Percentiles rank a stretch among this genome's conserved stretches.
phyloP scores from a whole-genome alignment of 2,329 filamentous ascomycete species.

The Ceratocystis smalleyi region DNA sequence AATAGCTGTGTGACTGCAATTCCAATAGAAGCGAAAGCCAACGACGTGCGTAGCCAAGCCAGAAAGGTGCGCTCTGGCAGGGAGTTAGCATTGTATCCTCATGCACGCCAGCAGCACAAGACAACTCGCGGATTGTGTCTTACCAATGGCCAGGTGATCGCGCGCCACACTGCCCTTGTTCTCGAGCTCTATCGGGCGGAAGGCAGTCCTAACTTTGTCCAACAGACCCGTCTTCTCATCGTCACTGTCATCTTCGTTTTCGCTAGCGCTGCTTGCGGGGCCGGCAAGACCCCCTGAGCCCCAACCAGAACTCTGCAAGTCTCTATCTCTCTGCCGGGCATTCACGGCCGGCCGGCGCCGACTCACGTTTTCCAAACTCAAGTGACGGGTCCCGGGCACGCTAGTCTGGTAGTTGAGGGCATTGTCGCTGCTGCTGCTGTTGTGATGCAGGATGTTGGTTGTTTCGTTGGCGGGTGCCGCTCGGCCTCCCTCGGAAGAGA shows the following conservation, averaged over 20 bases:
- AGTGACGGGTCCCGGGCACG: neutral
- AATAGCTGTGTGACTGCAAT: constrained; percentile 76
- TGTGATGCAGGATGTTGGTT: constrained; percentile 12
- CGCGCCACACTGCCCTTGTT: constrained; percentile 74
- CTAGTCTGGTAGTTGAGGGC: constrained; percentile 14
- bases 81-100: neutral
- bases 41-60: constrained; percentile 68
- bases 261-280: neutral
- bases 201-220: constrained; percentile 18
- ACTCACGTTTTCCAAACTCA: neutral
- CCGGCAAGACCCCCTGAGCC: neutral
- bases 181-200: constrained; percentile 57
- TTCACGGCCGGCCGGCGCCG: constrained; percentile 3
- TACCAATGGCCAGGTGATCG: constrained; percentile 67
- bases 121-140: neutral
- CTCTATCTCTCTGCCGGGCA: neutral
- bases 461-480: constrained; percentile 13
- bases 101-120: neutral
- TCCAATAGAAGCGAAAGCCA: constrained; percentile 68
- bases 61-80: constrained; percentile 62
- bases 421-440: neutral
- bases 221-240: constrained; percentile 5
- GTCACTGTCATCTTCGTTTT: constrained; percentile 1
- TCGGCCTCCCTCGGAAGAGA: neutral
- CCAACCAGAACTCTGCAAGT: neutral